Percentiles rank a stretch among this genome's conserved stretches.
These are phyloP conservation scores for Suillus subluteus DNA, from an alignment of 768 basidiomycete genomes.

Conservation along the genomic window DNA sequence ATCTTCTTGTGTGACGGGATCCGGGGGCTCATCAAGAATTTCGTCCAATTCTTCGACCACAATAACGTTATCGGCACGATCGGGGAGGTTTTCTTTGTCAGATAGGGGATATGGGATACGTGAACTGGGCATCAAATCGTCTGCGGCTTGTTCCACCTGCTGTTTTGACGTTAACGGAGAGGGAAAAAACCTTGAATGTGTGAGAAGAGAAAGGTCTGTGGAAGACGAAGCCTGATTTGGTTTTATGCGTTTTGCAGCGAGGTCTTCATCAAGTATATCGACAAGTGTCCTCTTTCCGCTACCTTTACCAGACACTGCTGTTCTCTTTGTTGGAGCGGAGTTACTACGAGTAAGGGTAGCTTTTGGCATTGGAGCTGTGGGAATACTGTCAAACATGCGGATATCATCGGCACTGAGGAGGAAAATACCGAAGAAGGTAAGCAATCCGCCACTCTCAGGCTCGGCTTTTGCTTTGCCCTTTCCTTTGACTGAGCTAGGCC, in stretches of 20 bases:
- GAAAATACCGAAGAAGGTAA: conserved; percentile 63
- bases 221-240: conserved; percentile 33
- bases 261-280: conserved; percentile 71
- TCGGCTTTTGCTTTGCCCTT: conserved; percentile 48
- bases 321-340: conserved; percentile 31
- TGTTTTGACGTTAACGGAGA: conserved; percentile 13
- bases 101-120: conserved; percentile 21
- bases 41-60: conserved; percentile 43
- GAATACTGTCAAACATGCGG: conserved; percentile 35
- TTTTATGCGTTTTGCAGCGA: conserved; percentile 54
- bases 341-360: conserved; percentile 28
- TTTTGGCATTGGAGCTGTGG: conserved; percentile 29
- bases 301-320: conserved; percentile 48
- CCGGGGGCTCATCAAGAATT: conserved; percentile 41
- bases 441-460: conserved; percentile 42
- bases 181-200: conserved; percentile 45
- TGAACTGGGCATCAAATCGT: conserved; percentile 34
- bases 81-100: conserved; percentile 50
- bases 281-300: conserved; percentile 79
- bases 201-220: conserved; percentile 18
- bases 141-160: conserved; percentile 19
- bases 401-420: conserved; percentile 41
- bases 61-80: conserved; percentile 42
- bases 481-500: conserved; percentile 38
- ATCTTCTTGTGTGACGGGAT: conserved; percentile 71